Base-by-base conservation (phyloP, 2,329 filamentous ascomycete species). In the Colletotrichum truncatum region DNA sequence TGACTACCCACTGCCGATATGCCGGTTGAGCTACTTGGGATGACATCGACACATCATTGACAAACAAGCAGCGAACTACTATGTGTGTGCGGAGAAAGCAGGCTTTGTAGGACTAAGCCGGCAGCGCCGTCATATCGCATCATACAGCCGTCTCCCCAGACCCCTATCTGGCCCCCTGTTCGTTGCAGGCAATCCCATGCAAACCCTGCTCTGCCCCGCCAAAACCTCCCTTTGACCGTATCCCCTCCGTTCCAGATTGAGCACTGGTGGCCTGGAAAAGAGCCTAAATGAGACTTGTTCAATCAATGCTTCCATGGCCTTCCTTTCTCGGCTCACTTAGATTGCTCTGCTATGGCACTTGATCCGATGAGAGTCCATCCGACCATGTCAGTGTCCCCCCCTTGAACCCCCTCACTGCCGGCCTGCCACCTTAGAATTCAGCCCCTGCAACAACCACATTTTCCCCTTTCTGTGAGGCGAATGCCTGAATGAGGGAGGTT, bases 221-320 rank as follows among this genome's bases (percentile, higher is more conserved):
- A 52, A 53, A 30, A 46, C 23, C 36, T 51, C 60, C 64, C 45
- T 48, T 66, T 58, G 64, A 46, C 64, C 64, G 64, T 12, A 16
- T 18, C 36, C n/a, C 36, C 23, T 64, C 64, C 64, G 64, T 66
- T 66, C 64, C 64, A 57, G 52, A 64, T 64, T 64, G 14, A 64
- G 64, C 51, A 55, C 26, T n/a, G 28, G 45, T 43, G 45, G 30
- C 30, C 23, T 26, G 43, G 23, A 25, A 39, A 66, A 57, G 60
- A 63, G 64, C 52, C 64, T 66, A 59, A 64, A 66, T 66, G 52
- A 51, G 25, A 39, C 32, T 11, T 61, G 43, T 21, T 60, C 11
- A 53, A 64, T 39, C 55, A 52, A 53, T 38, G 30, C 43, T 38
- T 11, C 30, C 21, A 23, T 30, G 12, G 10, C 18, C 18, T 25